Conservation (phyloP, 1,284 basidiomycete species). For the Apiotrichum domesticum region DNA sequence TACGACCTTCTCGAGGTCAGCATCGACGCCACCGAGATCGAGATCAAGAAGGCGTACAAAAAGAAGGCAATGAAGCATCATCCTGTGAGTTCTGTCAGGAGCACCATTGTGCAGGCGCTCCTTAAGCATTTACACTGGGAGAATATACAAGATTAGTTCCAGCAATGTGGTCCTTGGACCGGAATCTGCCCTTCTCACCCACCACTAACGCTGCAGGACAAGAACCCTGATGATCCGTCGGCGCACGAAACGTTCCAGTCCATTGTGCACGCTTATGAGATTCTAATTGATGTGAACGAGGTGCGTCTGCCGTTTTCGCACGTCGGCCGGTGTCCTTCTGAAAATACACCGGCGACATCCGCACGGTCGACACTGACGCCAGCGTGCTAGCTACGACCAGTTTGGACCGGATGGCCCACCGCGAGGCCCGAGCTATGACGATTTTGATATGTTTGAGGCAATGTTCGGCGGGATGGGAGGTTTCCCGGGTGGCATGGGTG, state of each 20-base stretch:
- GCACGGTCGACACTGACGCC: not conserved
- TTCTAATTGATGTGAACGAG: conserved; percentile 65
- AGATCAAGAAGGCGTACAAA: conserved; percentile 89
- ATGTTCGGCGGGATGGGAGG: conserved; percentile 60
- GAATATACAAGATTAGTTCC: too few species aligned
- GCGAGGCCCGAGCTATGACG: conserved; percentile 45
- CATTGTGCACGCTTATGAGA: conserved; percentile 85
- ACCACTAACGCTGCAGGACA: conserved; percentile 22
- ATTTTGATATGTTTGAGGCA: conserved; percentile 64
- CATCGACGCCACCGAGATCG: conserved; percentile 60
- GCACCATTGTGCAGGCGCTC: not conserved
- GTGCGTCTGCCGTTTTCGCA: conserved; percentile 14
- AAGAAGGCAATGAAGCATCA: conserved; percentile 87
- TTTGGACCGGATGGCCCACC: conserved; percentile 60
- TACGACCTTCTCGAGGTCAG: conserved; percentile 74
- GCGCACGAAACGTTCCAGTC: conserved; percentile 74
- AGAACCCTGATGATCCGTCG: conserved; percentile 51
- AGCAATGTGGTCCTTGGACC: too few species aligned
- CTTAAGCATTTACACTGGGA: too few species aligned
- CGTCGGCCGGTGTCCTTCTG: not conserved
- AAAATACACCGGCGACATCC: not conserved
- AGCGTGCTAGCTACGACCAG: conserved; percentile 72
- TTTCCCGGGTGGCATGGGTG: conserved; percentile 37
- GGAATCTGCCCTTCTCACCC: too few species aligned
- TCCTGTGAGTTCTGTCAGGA: conserved; percentile 58